Percentiles rank a stretch among this genome's conserved stretches.
These are phyloP conservation scores for Gossypium bickii DNA, from an alignment of 345 rosid species.

Conservation along the genomic window DNA sequence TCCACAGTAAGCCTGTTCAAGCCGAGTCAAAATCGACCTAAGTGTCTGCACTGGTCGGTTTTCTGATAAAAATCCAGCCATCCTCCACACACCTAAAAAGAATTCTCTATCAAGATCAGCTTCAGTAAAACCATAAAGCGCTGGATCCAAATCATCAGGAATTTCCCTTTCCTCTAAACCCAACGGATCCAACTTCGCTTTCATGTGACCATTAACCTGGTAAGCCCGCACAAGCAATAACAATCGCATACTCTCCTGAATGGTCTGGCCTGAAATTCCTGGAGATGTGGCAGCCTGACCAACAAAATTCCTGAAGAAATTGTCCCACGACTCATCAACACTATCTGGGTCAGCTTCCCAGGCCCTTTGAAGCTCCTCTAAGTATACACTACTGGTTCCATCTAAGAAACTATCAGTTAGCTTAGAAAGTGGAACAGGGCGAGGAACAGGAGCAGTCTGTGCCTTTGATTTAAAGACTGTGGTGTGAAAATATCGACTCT, in stretches of 20 bases:
- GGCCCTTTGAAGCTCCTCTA: slow-evolving; percentile 72
- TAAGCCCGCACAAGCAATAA: slow-evolving; percentile 73
- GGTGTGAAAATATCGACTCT: slow-evolving; percentile 41
- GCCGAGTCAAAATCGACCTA: slow-evolving; percentile 61
- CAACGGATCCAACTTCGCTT: slow-evolving; percentile 73
- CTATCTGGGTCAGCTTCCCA: slow-evolving; percentile 76
- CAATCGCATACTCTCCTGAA: slow-evolving; percentile 84
- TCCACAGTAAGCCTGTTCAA: slow-evolving; percentile 85
- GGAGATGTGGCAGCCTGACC: slow-evolving; percentile 75
- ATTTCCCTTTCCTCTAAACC: slow-evolving; percentile 61
- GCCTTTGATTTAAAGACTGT: slow-evolving; percentile 52
- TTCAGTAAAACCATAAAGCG: slow-evolving; percentile 59
- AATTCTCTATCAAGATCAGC: slow-evolving; percentile 79
- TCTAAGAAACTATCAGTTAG: slow-evolving; percentile 75
- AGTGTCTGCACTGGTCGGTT: slow-evolving; percentile 84
- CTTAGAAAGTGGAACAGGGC: slow-evolving; percentile 71
- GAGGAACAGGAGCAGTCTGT: slow-evolving; percentile 67
- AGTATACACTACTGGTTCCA: slow-evolving; percentile 71
- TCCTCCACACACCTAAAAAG: slow-evolving; percentile 75
- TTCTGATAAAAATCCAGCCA: slow-evolving; percentile 76
- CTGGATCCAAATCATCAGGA: slow-evolving; percentile 63
- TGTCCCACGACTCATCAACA: slow-evolving; percentile 83
- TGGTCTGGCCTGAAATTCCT: slow-evolving; percentile 80
- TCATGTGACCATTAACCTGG: slow-evolving; percentile 87
- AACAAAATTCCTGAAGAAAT: slow-evolving; percentile 70